phyloP scores from a whole-genome alignment of 768 basidiomycete genomes.

The Pisolithus microcarpus region DNA sequence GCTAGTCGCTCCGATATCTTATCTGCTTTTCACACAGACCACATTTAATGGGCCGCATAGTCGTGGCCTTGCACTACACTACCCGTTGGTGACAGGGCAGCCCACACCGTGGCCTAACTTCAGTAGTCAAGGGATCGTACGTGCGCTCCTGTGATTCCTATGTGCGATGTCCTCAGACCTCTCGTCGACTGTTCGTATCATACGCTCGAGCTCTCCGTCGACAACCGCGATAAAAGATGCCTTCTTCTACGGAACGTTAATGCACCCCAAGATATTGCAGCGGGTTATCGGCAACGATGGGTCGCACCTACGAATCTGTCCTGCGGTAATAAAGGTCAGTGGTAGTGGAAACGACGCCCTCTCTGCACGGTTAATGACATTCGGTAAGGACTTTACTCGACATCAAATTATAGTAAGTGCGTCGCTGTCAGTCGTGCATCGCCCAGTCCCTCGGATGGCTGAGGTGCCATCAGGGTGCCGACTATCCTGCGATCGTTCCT shows the following conservation, averaged over 20 bases:
- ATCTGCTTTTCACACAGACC: not conserved
- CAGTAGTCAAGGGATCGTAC: too few relatives aligned
- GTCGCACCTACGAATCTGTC: conserved; percentile 53
- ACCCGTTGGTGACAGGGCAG: too few relatives aligned
- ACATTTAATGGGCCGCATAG: too few relatives aligned
- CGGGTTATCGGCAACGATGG: conserved; percentile 70
- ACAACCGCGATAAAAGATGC: conserved; percentile 33
- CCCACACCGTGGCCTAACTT: too few relatives aligned
- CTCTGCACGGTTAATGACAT: not conserved
- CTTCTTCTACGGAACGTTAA: conserved; percentile 88
- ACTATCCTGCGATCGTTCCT: conserved; percentile 82
- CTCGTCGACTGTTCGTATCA: not conserved
- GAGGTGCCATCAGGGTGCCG: conserved; percentile 39
- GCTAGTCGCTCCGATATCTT: not conserved
- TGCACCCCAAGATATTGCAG: conserved; percentile 78
- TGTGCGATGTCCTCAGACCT: not conserved
- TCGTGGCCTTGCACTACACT: too few relatives aligned
- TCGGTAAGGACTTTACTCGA: conserved; percentile 62
- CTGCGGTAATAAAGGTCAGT: conserved; percentile 68
- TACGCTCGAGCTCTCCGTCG: not conserved
- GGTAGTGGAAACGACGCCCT: not conserved
- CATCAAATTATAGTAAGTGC: conserved; percentile 62
- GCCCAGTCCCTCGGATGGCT: not conserved
- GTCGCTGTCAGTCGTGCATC: not conserved
- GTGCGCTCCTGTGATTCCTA: too few relatives aligned